Percentiles rank a stretch among this genome's conserved stretches.
Evolutionary conservation across 1,284 basidiomycete species (phyloP).

Genomic region (Ceratobasidium sp.): DNA sequence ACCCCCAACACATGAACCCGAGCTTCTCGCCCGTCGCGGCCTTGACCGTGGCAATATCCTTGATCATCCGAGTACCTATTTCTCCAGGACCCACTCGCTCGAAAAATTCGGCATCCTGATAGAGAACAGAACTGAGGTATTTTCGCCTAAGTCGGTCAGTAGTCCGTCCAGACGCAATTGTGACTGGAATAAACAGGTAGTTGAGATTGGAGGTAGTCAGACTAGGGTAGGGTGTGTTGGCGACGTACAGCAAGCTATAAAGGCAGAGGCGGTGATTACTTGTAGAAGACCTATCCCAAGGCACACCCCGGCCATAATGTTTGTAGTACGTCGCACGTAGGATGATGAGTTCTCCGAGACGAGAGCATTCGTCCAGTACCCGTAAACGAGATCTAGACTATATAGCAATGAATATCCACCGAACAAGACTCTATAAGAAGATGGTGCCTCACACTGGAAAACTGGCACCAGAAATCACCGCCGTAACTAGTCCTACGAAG

Average conservation of each 20-base stretch:
- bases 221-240: not conserved
- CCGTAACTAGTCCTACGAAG: constrained; percentile 10
- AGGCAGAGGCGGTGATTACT: constrained; percentile 18
- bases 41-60: constrained; percentile 59
- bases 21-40: constrained; percentile 61
- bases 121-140: constrained; percentile 60
- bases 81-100: constrained; percentile 62
- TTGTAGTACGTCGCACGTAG: not conserved
- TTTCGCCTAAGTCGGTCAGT: constrained; percentile 57
- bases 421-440: not conserved
- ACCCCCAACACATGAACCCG: constrained; percentile 58
- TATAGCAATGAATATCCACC: not conserved
- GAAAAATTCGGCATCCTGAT: constrained; percentile 61
- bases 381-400: constrained; percentile 19
- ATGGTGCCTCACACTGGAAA: constrained; percentile 33
- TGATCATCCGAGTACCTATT: constrained; percentile 58
- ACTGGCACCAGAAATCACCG: constrained; percentile 26
- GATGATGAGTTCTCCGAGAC: constrained; percentile 10
- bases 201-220: not conserved
- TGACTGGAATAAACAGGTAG: constrained; percentile 51
- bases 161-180: constrained; percentile 56
- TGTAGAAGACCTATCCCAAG: constrained; percentile 34
- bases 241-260: constrained; percentile 38
- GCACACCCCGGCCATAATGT: constrained; percentile 37
- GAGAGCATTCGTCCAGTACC: constrained; percentile 27